phyloP scores from a whole-genome alignment of 192 early-diverging fungal genomes.

The Coemansia sp. region DNA sequence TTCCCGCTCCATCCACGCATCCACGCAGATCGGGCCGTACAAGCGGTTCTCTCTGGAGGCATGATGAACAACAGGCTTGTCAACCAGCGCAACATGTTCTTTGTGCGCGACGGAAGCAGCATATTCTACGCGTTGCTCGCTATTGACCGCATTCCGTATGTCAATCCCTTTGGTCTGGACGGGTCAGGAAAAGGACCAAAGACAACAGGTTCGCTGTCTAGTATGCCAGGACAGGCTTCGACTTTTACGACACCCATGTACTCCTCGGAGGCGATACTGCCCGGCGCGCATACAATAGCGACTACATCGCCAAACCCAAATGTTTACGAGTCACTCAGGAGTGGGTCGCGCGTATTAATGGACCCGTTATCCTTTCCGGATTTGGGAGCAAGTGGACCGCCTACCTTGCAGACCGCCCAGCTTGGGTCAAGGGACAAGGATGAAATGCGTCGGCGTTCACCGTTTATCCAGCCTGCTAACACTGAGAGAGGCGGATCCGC shows the following conservation, averaged over 20 bases:
- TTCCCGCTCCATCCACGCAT: constrained; percentile 53
- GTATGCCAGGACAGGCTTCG: constrained; percentile 14
- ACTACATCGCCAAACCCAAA: constrained; percentile 44
- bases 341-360: constrained; percentile 5
- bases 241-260: constrained; percentile 19
- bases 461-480: constrained; percentile 8
- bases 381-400: background rate
- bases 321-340: constrained; percentile 10
- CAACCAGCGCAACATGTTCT: constrained; percentile 53
- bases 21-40: constrained; percentile 21
- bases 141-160: constrained; percentile 33
- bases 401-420: constrained; percentile 2
- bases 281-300: constrained; percentile 43
- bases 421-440: background rate
- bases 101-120: constrained; percentile 48
- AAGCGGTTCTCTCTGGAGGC: constrained; percentile 43
- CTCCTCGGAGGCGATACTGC: constrained; percentile 8
- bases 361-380: constrained; percentile 10
- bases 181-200: constrained; percentile 4
- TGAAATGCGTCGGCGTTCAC: constrained; percentile 19
- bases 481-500: background rate
- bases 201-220: constrained; percentile 12
- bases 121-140: constrained; percentile 47
- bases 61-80: constrained; percentile 52
- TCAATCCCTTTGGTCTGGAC: constrained; percentile 30